Evolutionary conservation across 306 rosid genomes (phyloP), one percentile per base, ranked within the genome.

Genomic region (Cicer judaicum): DNA sequence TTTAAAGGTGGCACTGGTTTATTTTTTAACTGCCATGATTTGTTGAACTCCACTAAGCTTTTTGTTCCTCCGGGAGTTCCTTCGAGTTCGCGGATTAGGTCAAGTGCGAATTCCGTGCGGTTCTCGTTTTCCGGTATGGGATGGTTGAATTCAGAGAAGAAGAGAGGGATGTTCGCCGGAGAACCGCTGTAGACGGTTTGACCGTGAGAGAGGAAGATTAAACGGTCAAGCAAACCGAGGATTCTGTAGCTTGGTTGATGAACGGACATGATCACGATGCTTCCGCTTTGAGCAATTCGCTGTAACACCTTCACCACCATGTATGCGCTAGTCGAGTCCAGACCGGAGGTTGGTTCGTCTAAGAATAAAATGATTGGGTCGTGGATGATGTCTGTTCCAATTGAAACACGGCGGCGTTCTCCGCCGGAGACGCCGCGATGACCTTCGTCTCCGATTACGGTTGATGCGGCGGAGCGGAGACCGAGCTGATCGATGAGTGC

Each of bases 191-290:
- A 93, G 7, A 93, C 98, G 8, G 97, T 86, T 70, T 89, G 86
- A 1, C 98, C 98, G 61, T 82, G 94, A 0, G 98, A 93, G 69
- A 93, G 92, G 64, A 93, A 90, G 74, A 93, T 88, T 76, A 93
- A 18, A 4, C 87, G 85, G 82, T 91, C 97, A 12, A 93, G 15
- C 5, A 91, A n/a, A 14, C 91, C 68, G 12, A 93, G 73, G 64
- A 93, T 91, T 80, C 98, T 75, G 85, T 78, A 93, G 65, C 98
- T 93, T 0, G 98, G 98, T 50, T 93, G 98, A 47, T 93, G 98
- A 8, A 93, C 78, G 2, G 98, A 91, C 89, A 86, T 84, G 69
- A 93, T 67, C 1, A 93, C 92, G 19, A 93, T 87, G 81, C 98
- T 93, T 2, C 98, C 98, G 56, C 90, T 89, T 68, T 85, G 93